Conservation (phyloP, 495 filamentous ascomycete genomes). For the Podospora anserina region DNA sequence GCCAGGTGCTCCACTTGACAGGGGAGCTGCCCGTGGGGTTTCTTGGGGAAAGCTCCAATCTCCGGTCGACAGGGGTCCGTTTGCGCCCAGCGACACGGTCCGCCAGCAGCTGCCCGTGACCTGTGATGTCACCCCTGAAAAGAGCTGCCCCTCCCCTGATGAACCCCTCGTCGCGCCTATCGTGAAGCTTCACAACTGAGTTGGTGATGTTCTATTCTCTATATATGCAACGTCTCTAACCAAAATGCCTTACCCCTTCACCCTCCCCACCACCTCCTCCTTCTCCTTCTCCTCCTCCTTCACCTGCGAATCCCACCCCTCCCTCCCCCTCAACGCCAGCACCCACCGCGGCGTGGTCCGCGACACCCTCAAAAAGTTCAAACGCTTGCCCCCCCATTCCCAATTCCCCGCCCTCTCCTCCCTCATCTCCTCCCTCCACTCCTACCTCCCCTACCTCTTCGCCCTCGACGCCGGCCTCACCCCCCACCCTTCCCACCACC, state of each 20-base stretch:
- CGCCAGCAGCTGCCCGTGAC: slow-evolving; percentile 12
- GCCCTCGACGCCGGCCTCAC: slow-evolving; percentile 68
- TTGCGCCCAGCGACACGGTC: neutral
- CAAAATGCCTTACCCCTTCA: slow-evolving; percentile 81
- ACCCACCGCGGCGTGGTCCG: slow-evolving; percentile 75
- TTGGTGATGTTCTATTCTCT: no score
- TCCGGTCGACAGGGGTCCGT: neutral
- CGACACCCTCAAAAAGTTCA: slow-evolving; percentile 75
- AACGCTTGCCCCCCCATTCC: slow-evolving; percentile 65
- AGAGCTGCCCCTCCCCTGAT: neutral
- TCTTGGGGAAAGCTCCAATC: neutral
- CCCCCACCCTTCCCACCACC: slow-evolving; percentile 34
- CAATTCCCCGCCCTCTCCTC: slow-evolving; percentile 63
- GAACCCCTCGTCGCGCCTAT: neutral
- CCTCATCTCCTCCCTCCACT: slow-evolving; percentile 62
- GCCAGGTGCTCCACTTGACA: neutral
- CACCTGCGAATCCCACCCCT: slow-evolving; percentile 71
- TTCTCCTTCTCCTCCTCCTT: slow-evolving; percentile 74
- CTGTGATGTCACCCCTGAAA: slow-evolving; percentile 20
- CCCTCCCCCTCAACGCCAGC: slow-evolving; percentile 71
- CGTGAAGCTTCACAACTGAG: neutral
- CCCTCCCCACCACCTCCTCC: slow-evolving; percentile 77
- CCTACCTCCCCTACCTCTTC: slow-evolving; percentile 77
- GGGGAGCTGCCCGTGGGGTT: slow-evolving; percentile 4
- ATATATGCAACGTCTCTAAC: neutral